These are phyloP conservation scores for Nicotiana sylvestris DNA, from an alignment of 257 asterid species.

Conservation along the genomic window DNA sequence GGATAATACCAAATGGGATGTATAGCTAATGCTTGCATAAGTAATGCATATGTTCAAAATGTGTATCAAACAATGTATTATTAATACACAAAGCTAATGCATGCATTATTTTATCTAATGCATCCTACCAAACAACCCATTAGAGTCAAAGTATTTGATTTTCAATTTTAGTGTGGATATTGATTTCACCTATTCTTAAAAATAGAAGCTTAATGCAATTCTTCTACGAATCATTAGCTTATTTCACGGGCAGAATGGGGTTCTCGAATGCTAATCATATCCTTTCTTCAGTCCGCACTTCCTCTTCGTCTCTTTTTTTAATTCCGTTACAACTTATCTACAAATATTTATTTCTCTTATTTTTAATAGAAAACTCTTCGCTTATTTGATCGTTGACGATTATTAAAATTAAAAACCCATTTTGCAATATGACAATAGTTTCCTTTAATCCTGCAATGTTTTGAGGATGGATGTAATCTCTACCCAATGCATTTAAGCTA, in stretches of 20 bases:
- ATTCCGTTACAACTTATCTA: not conserved
- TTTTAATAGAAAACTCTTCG: not conserved
- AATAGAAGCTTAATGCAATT: not conserved
- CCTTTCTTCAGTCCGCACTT: not conserved
- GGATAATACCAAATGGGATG: too few species aligned
- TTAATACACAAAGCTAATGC: too few species aligned
- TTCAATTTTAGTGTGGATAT: too few species aligned
- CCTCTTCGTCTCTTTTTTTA: not conserved
- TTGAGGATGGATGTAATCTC: not conserved
- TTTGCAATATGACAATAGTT: not conserved
- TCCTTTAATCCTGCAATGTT: conserved; percentile 4
- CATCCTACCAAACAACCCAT: too few species aligned
- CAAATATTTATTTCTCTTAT: not conserved
- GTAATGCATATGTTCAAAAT: too few species aligned
- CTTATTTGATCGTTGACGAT: not conserved
- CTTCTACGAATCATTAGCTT: not conserved
- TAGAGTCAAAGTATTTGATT: too few species aligned
- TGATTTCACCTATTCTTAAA: too few species aligned
- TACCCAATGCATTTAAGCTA: not conserved
- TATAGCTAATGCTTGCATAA: too few species aligned
- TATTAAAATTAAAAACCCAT: not conserved
- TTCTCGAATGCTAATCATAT: not conserved
- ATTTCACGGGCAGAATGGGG: conserved; percentile 3
- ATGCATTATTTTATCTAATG: too few species aligned
- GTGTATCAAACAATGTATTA: too few species aligned